A percentile compares a stretch with the other conserved stretches of the same genome.
Evolutionary conservation across 495 filamentous ascomycete species (phyloP).

Genomic region (Trichoderma parareesei): DNA sequence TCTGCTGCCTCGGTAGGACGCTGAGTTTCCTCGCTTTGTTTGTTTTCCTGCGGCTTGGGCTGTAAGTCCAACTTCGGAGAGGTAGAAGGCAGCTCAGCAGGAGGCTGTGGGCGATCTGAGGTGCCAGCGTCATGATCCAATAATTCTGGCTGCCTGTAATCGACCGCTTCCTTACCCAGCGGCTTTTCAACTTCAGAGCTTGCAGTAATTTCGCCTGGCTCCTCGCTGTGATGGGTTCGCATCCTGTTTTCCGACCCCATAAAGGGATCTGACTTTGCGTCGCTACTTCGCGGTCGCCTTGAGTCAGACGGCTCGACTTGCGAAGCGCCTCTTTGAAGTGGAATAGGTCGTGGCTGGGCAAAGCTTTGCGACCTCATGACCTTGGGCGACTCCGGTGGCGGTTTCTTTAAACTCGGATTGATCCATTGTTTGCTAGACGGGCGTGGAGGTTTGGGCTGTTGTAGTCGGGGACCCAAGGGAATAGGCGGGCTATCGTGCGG

Average conservation of each 20-base stretch:
- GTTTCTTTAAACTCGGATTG: slow-evolving; percentile 43
- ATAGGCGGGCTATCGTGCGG: slow-evolving; percentile 47
- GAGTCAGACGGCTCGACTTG: slow-evolving; percentile 25
- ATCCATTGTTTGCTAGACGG: slow-evolving; percentile 55
- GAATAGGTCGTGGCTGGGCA: slow-evolving; percentile 32
- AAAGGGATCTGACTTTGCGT: slow-evolving; percentile 33
- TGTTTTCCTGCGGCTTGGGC: not conserved
- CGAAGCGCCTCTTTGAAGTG: slow-evolving; percentile 34
- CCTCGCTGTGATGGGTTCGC: slow-evolving; percentile 25
- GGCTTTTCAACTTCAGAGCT: slow-evolving; percentile 5
- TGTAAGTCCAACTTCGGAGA: not conserved
- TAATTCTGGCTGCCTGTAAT: not conserved
- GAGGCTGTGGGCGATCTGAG: not conserved
- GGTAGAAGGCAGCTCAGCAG: not conserved
- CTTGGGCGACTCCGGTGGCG: slow-evolving; percentile 36
- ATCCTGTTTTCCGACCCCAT: slow-evolving; percentile 23
- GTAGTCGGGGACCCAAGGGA: slow-evolving; percentile 51
- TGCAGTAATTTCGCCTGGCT: slow-evolving; percentile 26
- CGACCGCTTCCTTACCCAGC: not conserved
- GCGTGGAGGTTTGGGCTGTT: slow-evolving; percentile 28
- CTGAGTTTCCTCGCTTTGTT: not conserved
- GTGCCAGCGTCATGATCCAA: not conserved
- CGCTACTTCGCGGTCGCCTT: slow-evolving; percentile 37
- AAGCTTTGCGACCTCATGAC: slow-evolving; percentile 34
- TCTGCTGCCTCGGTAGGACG: not conserved